Evolutionary conservation across 2,329 filamentous ascomycete species (phyloP).

Genomic region (Stachybotrys chlorohalonatus): DNA sequence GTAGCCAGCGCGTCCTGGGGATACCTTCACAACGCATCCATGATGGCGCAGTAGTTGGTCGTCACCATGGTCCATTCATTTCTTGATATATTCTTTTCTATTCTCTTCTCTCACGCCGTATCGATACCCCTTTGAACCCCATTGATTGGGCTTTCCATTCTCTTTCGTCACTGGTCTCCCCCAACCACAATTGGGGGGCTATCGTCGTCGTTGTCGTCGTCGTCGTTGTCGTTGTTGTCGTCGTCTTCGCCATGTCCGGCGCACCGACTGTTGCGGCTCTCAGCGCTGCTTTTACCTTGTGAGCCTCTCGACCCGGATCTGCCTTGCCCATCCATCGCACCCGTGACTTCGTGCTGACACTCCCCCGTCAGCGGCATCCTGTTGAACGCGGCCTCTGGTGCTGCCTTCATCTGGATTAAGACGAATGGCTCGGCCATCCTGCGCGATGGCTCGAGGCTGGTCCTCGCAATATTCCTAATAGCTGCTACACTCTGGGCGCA

Average conservation of each 20-base stretch:
- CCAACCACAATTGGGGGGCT: not conserved
- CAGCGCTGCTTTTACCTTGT: slow-evolving; percentile 47
- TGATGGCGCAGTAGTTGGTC: not conserved
- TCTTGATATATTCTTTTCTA: slow-evolving; percentile 4
- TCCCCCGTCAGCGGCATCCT: slow-evolving; percentile 34
- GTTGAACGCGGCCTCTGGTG: slow-evolving; percentile 39
- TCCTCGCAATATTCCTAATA: slow-evolving; percentile 46
- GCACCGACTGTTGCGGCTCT: slow-evolving; percentile 37
- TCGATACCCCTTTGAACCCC: slow-evolving; percentile 15
- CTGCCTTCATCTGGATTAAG: slow-evolving; percentile 36
- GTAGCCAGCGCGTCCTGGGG: not conserved
- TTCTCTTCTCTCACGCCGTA: slow-evolving; percentile 11
- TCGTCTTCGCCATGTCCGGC: slow-evolving; percentile 30
- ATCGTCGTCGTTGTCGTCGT: too few relatives aligned
- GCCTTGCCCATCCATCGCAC: slow-evolving; percentile 3
- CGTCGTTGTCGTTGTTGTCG: not conserved
- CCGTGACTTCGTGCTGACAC: slow-evolving; percentile 12
- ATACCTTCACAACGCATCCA: not conserved
- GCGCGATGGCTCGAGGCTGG: slow-evolving; percentile 54
- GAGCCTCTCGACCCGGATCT: slow-evolving; percentile 12
- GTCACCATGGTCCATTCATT: slow-evolving; percentile 1
- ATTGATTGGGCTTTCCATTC: slow-evolving; percentile 37
- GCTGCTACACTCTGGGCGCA: slow-evolving; percentile 45
- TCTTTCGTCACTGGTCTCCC: slow-evolving; percentile 10
- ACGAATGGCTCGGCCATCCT: slow-evolving; percentile 39